These are phyloP conservation scores for Excoecaria cochinchinensis DNA, from an alignment of 345 rosid genomes.

Conservation along the genomic window DNA sequence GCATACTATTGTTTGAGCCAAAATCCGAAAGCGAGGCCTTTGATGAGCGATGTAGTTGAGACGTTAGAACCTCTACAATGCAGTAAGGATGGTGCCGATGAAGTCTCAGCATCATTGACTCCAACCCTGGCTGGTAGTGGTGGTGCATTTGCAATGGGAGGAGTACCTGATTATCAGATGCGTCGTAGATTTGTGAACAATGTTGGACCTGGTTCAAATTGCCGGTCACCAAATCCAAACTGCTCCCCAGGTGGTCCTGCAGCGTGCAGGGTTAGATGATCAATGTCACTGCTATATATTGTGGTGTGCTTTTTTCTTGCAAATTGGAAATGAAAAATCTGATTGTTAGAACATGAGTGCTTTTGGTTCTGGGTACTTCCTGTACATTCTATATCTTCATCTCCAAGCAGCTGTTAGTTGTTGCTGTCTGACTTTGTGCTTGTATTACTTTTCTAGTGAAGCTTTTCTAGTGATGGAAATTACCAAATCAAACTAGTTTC, in stretches of 20 bases:
- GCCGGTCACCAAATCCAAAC: conserved; percentile 75
- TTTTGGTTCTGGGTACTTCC: conserved; percentile 32
- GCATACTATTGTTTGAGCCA: conserved; percentile 93
- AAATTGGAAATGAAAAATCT: conserved; percentile 33
- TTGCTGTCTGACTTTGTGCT: conserved; percentile 32
- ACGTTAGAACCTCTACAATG: conserved; percentile 89
- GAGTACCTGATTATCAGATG: conserved; percentile 58
- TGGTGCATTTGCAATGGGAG: conserved; percentile 66
- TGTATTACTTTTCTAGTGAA: conserved; percentile 26
- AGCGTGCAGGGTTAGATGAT: conserved; percentile 82
- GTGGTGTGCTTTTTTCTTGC: conserved; percentile 36
- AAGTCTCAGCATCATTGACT: conserved; percentile 41
- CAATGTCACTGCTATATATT: conserved; percentile 37
- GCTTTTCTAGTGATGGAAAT: conserved; percentile 14
- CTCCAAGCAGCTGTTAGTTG: conserved; percentile 30
- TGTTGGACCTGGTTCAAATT: conserved; percentile 72
- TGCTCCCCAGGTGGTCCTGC: conserved; percentile 80
- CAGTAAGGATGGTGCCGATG: conserved; percentile 40
- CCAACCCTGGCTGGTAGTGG: conserved; percentile 35
- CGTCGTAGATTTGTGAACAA: conserved; percentile 61
- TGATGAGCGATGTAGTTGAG: conserved; percentile 96
- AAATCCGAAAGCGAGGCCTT: conserved; percentile 95
- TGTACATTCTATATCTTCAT: conserved; percentile 26
- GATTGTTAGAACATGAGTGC: conserved; percentile 42
- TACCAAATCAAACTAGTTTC: conserved; percentile 17